Conservation (phyloP, 768 basidiomycete genomes). For the Tulasnella sp. region DNA sequence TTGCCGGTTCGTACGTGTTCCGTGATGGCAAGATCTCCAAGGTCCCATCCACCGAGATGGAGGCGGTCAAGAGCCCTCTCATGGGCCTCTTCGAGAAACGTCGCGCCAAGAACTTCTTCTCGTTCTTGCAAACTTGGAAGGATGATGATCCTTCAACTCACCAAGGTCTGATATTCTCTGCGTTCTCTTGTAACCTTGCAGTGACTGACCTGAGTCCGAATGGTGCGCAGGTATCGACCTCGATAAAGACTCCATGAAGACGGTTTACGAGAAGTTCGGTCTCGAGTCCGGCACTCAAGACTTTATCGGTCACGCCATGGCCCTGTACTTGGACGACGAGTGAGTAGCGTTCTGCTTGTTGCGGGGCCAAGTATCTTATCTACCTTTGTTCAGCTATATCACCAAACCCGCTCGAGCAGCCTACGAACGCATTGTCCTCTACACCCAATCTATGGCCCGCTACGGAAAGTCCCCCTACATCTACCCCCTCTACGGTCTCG, state of each 20-base stretch:
- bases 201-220: not conserved
- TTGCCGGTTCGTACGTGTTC: conserved; percentile 96
- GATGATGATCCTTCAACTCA: conserved; percentile 95
- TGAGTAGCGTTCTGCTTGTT: conserved; percentile 45
- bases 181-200: too few species aligned
- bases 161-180: conserved; percentile 60
- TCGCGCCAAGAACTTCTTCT: conserved; percentile 97
- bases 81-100: conserved; percentile 99
- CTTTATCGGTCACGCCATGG: conserved; percentile 99
- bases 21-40: conserved; percentile 96
- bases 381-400: conserved; percentile 64
- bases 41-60: conserved; percentile 95
- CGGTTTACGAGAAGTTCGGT: conserved; percentile 95
- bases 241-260: conserved; percentile 87
- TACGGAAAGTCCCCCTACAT: conserved; percentile 99
- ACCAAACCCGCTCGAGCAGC: conserved; percentile 84
- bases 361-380: not conserved
- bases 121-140: conserved; percentile 92
- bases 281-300: conserved; percentile 97
- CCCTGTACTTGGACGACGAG: conserved; percentile 96
- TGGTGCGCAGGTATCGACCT: conserved; percentile 67
- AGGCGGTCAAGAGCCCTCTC: conserved; percentile 88
- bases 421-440: conserved; percentile 93
- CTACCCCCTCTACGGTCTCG: conserved; percentile 97
- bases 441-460: conserved; percentile 97